Conservation (phyloP, 352 stramenopile genomes). For the Discostella stelligera region DNA sequence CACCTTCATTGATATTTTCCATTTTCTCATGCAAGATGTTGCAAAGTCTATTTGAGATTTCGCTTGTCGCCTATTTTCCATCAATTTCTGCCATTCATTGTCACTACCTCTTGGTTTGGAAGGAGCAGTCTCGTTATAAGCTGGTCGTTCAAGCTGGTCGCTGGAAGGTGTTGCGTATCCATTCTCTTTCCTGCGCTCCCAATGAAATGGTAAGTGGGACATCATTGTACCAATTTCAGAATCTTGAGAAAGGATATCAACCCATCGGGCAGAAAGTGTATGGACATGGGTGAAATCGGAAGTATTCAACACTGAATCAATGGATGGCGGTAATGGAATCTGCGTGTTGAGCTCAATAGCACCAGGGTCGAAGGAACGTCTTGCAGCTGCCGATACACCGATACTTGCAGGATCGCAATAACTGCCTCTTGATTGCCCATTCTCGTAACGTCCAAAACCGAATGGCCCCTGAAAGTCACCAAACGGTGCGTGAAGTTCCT, state of each 20-base stretch:
- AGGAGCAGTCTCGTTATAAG: slow-evolving; percentile 12
- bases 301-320: slow-evolving; percentile 19
- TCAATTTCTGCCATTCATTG: slow-evolving; percentile 11
- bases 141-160: slow-evolving; percentile 4
- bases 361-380: slow-evolving; percentile 62
- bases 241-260: slow-evolving; percentile 9
- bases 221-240: slow-evolving; percentile 25
- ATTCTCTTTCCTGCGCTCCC: slow-evolving; percentile 16
- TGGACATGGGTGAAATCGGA: slow-evolving; percentile 1
- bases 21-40: slow-evolving; percentile 42
- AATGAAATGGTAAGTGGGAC: slow-evolving; percentile 51
- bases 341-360: slow-evolving; percentile 60
- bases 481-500: slow-evolving; percentile 55
- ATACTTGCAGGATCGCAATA: slow-evolving; percentile 21
- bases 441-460: slow-evolving; percentile 70
- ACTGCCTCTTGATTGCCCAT: slow-evolving; percentile 54
- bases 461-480: slow-evolving; percentile 58
- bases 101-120: slow-evolving; percentile 1
- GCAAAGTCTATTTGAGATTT: slow-evolving; percentile 33
- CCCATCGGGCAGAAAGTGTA: slow-evolving; percentile 9
- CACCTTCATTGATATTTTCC: slow-evolving; percentile 63
- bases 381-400: slow-evolving; percentile 43
- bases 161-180: slow-evolving; percentile 2
- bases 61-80: slow-evolving; percentile 11
- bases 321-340: slow-evolving; percentile 39